phyloP scores from a whole-genome alignment of 495 filamentous ascomycete genomes.

The Xylaria flabelliformis region DNA sequence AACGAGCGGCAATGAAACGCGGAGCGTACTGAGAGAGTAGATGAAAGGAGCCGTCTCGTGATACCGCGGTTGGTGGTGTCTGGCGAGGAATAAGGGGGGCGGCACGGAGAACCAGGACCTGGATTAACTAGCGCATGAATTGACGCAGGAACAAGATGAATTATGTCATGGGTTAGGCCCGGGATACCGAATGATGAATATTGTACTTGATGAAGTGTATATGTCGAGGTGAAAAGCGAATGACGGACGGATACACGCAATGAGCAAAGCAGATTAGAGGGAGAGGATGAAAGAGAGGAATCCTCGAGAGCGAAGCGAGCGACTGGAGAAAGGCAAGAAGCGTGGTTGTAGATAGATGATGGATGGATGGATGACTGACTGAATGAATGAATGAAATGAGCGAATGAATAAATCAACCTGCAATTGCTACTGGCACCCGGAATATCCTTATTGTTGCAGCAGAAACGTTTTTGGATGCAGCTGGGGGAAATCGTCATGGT shows the following conservation, averaged over 20 bases:
- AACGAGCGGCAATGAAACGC: constrained; percentile 2
- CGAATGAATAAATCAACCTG: too few species aligned
- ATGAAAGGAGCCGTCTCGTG: not conserved
- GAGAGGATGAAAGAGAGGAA: not conserved
- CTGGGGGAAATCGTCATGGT: not conserved
- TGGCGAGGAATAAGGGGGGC: constrained; percentile 8
- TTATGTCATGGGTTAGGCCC: constrained; percentile 12
- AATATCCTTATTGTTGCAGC: constrained; percentile 9
- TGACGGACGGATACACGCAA: constrained; percentile 9
- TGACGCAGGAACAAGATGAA: constrained; percentile 6
- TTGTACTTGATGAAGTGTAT: not conserved
- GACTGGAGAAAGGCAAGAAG: not conserved
- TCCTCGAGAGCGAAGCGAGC: not conserved
- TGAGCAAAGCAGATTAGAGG: not conserved
- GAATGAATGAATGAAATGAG: too few species aligned
- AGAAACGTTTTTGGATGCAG: constrained; percentile 7
- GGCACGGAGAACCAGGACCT: not conserved
- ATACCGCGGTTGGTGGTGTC: not conserved
- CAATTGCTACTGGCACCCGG: not conserved
- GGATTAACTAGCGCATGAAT: constrained; percentile 2
- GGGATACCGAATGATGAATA: not conserved
- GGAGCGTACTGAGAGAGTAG: not conserved
- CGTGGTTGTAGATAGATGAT: not conserved
- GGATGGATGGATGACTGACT: not conserved
- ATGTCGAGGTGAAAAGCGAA: constrained; percentile 15